Conservation (phyloP, 768 basidiomycete genomes). For the Boletus sp. region DNA sequence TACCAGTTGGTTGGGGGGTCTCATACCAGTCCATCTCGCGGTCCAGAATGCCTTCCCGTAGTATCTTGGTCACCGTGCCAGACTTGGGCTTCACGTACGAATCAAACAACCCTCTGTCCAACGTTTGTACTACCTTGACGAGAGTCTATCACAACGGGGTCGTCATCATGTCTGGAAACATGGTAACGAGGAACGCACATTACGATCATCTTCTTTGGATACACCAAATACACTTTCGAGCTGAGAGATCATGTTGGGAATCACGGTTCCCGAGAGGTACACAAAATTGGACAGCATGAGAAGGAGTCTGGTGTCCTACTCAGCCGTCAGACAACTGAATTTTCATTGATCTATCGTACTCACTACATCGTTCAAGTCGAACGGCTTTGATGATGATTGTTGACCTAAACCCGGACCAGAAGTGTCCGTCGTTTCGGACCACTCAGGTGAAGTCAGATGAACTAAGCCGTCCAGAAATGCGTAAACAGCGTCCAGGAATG, state of each 20-base stretch:
- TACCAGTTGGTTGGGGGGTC: constrained; percentile 88
- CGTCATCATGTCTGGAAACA: not conserved
- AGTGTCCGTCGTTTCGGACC: constrained; percentile 32
- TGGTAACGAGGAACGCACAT: constrained; percentile 40
- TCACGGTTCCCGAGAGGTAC: constrained; percentile 62
- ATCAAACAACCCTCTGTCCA: constrained; percentile 88
- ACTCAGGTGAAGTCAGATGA: constrained; percentile 71
- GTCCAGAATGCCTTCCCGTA: constrained; percentile 78
- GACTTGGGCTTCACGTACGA: constrained; percentile 83
- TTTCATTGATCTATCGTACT: constrained; percentile 18
- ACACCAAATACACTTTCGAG: constrained; percentile 74
- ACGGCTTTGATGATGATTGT: constrained; percentile 26
- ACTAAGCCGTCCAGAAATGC: constrained; percentile 85
- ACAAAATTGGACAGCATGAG: constrained; percentile 88
- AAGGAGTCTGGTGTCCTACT: constrained; percentile 82
- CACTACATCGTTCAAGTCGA: constrained; percentile 64
- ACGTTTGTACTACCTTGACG: constrained; percentile 70
- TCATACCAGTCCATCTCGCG: constrained; percentile 90
- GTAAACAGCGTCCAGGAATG: constrained; percentile 84
- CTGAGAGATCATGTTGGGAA: constrained; percentile 78
- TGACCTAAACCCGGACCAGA: constrained; percentile 5
- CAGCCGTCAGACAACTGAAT: not conserved
- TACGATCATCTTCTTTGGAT: constrained; percentile 67
- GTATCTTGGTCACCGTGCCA: constrained; percentile 57
- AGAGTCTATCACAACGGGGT: constrained; percentile 48